Percentiles rank a stretch among this genome's conserved stretches.
These are phyloP conservation scores for Phialophora expanda DNA, from an alignment of 2,329 filamentous ascomycete genomes.

Conservation along the genomic window DNA sequence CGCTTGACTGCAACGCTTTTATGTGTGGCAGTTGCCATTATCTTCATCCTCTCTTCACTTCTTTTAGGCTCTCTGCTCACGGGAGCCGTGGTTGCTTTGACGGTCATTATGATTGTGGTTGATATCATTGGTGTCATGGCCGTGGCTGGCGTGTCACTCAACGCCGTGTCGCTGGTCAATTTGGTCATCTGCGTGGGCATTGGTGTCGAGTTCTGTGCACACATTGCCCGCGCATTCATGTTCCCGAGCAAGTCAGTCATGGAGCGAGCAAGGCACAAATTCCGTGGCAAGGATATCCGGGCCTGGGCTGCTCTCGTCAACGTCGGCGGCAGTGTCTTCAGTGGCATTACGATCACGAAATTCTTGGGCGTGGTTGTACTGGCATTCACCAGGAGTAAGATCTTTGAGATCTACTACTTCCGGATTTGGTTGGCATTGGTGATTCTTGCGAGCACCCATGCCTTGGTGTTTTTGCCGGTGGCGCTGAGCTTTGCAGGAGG, in stretches of 20 bases:
- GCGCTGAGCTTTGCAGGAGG: constrained; percentile 85
- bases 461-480: constrained; percentile 89
- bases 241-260: constrained; percentile 85
- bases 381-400: constrained; percentile 95
- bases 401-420: constrained; percentile 99
- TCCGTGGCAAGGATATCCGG: constrained; percentile 80
- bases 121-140: constrained; percentile 98
- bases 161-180: constrained; percentile 94
- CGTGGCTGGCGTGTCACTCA: constrained; percentile 82
- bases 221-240: constrained; percentile 93
- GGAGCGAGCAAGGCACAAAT: constrained; percentile 76
- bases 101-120: constrained; percentile 89
- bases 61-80: constrained; percentile 85
- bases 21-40: constrained; percentile 80
- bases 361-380: constrained; percentile 88
- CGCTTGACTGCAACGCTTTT: constrained; percentile 78
- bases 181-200: constrained; percentile 97
- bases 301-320: constrained; percentile 94
- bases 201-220: constrained; percentile 94
- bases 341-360: constrained; percentile 95
- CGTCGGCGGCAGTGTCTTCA: constrained; percentile 92
- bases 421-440: constrained; percentile 93
- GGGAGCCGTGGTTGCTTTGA: constrained; percentile 78
- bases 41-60: constrained; percentile 77
- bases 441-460: constrained; percentile 84